Percentiles rank a stretch among this genome's conserved stretches.
Evolutionary conservation across 164 flowering plant species (phyloP).

Genomic region (Stephania cephalantha): DNA sequence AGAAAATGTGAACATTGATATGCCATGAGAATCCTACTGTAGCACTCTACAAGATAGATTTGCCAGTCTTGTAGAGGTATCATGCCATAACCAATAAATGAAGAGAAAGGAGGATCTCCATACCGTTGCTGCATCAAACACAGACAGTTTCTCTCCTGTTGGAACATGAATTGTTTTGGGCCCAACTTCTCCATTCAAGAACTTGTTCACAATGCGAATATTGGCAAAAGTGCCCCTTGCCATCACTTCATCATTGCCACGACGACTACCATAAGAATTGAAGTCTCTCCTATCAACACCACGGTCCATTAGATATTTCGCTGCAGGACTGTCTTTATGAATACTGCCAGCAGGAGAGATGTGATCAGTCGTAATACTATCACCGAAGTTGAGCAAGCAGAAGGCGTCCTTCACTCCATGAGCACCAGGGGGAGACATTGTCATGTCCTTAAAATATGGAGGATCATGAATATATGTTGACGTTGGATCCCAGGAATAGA

Average conservation of each 20-base stretch:
- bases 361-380: slow-evolving; percentile 79
- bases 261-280: slow-evolving; percentile 72
- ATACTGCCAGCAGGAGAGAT: slow-evolving; percentile 88
- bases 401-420: slow-evolving; percentile 63
- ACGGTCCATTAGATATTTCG: slow-evolving; percentile 55
- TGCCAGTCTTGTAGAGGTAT: background rate
- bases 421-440: slow-evolving; percentile 61
- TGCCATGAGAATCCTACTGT: too few relatives aligned
- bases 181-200: slow-evolving; percentile 64
- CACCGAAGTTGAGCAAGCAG: slow-evolving; percentile 71
- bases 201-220: slow-evolving; percentile 61
- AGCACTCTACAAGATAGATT: background rate
- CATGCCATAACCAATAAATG: background rate
- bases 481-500: slow-evolving; percentile 57
- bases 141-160: slow-evolving; percentile 53
- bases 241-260: slow-evolving; percentile 78
- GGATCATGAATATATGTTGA: slow-evolving; percentile 74
- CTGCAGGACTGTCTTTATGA: slow-evolving; percentile 72
- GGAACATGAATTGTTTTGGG: slow-evolving; percentile 71
- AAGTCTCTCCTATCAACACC: slow-evolving; percentile 68
- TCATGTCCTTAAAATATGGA: slow-evolving; percentile 61
- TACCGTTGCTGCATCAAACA: slow-evolving; percentile 67
- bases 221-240: slow-evolving; percentile 70
- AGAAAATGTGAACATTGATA: background rate
- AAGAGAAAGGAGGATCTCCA: background rate